Evolutionary conservation across 2,329 filamentous ascomycete genomes (phyloP), one percentile per base, ranked within the genome.

Genomic region (Thelonectria blattea): DNA sequence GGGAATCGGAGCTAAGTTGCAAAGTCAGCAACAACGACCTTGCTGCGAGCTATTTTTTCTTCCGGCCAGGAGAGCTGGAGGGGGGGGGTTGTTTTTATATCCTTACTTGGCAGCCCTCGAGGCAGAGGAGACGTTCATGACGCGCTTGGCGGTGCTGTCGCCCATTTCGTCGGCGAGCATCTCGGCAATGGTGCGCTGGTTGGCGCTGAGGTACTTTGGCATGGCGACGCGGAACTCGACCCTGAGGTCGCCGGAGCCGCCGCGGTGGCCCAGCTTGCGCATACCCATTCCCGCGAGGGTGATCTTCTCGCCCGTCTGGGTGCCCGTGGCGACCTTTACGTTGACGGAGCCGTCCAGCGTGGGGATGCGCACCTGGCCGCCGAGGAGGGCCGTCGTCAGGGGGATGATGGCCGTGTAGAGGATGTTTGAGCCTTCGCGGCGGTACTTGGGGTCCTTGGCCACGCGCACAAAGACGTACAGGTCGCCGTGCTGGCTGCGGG

Each of bases 161-260:
- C 86, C 89, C 88, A 99, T 90, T 80, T 99, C 95, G 71, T 99
- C 93, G 7, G 95, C 95, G 65, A 99, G 86, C 87, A 98, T 94
- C 80, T 99, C 95, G 46, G 96, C 80, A 60, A 99, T 91, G 1
- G 92, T 96, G 55, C 95, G 86, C 80, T 99, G 93, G 79, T 97
- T 98, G 47, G 90, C 86, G 56, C 86, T 92, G 65, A 99, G 83
- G 72, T 94, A 97, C 79, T 97, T 98, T 47, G 95, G 95, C 92
- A 98, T 97, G 56, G 86, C 81, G 47, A 99, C 91, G 75, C 92
- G 92, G 84, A 97, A 99, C 75, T 99, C 94, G 7, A 99, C 93
- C 74, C 88, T 90, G 61, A 99, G 79, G 73, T 99, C 95, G 65
- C 95, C 95, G 30, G 84, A 86, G 41, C 83, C 84, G 32, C 83